Evolutionary conservation across 371 early-diverging fungal genomes (phyloP), one percentile per base, ranked within the genome.

Genomic region (Saksenaea oblongispora): DNA sequence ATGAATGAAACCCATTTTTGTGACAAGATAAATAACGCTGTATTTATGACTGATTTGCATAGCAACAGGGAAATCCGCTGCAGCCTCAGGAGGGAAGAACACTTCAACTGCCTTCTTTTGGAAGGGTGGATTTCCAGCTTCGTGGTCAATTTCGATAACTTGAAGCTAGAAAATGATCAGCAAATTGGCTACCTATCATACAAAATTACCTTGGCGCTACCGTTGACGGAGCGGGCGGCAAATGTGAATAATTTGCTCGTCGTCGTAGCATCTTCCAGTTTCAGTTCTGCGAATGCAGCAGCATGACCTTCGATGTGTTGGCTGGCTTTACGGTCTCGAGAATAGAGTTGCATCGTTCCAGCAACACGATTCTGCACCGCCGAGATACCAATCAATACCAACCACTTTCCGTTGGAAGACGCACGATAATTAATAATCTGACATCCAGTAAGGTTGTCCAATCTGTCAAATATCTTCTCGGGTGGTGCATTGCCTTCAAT

Each of bases 221-320:
- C 91, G 42, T 80, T 84, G 9, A 89, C 87, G 31, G 87, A 84
- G 53, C 98, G 89, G 37, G 92, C 91, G 56, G 98, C 91, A 87
- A 98, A 97, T 7, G 96, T 84, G 70, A 98, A 97, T 22, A 97
- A 82, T 70, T 93, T 95, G 58, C 93, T 91, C 3, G 95, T 90
- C 17, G 84, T 76, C 31, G 82, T 63, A 0, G 89, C 87, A 17
- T 89, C 91, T 58, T 97, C 97, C 7, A 96, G 69, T 61, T 79
- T 86, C 53, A 98, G 69, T 37, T 95, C 91, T 26, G 97, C 96
- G 79, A 98, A 98, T 8, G 94, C 93, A 27, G 94, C 97, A 41
- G 97, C 96, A 70, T 98, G 98, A 28, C 97, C 99, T 79, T 98
- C 98, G 56, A 98, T 92, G 56, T 92, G 89, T 75, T 98, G 98